These are phyloP conservation scores for Fusarium anthophilum DNA, from an alignment of 2,329 filamentous ascomycete species.

Conservation along the genomic window DNA sequence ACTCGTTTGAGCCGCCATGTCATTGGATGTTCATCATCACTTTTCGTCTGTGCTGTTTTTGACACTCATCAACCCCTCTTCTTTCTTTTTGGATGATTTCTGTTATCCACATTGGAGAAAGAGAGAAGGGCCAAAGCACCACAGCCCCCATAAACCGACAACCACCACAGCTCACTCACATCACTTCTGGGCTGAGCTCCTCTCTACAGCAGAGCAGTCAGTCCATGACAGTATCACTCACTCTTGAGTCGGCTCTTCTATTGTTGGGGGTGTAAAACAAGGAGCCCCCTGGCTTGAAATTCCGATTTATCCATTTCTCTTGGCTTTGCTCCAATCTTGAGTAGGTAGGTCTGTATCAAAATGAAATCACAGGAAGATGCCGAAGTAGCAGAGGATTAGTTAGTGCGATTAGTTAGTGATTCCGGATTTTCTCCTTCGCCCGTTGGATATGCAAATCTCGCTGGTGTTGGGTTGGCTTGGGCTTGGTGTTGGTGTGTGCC, in stretches of 20 bases:
- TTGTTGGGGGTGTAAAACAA: conserved; percentile 5
- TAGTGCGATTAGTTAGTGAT: neutral
- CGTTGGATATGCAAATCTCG: conserved; percentile 3
- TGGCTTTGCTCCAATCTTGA: conserved; percentile 14
- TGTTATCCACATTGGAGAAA: conserved; percentile 5
- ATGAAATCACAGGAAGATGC: conserved; percentile 21
- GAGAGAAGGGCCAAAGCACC: conserved; percentile 23
- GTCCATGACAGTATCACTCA: neutral
- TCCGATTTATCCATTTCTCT: conserved; percentile 1
- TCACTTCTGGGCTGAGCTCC: conserved; percentile 3
- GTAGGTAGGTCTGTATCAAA: neutral
- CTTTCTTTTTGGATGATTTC: neutral
- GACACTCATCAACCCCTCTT: neutral
- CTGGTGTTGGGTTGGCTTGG: conserved; percentile 1
- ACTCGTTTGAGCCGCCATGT: neutral
- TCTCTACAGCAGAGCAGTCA: neutral
- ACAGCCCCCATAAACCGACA: conserved; percentile 4
- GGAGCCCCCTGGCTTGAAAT: neutral
- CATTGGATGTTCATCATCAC: neutral
- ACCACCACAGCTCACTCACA: neutral
- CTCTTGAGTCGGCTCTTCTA: conserved; percentile 7
- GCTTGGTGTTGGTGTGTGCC: conserved; percentile 1
- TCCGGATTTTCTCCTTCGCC: conserved; percentile 1
- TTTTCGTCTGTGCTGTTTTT: neutral
- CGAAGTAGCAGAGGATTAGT: neutral